These are phyloP conservation scores for Pleurotus platypus DNA, from an alignment of 768 basidiomycete species.

Conservation along the genomic window DNA sequence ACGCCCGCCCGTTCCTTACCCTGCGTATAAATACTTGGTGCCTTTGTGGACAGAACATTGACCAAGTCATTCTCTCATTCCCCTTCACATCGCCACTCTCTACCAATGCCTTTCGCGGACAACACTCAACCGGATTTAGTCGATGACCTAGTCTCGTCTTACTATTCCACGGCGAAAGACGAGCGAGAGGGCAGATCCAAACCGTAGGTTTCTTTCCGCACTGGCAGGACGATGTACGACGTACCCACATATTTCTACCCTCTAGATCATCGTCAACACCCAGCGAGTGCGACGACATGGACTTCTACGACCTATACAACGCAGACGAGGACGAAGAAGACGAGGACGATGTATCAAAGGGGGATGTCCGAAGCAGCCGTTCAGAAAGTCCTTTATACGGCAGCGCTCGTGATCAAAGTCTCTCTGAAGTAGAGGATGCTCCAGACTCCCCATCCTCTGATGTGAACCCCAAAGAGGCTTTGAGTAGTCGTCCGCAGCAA, in stretches of 20 bases:
- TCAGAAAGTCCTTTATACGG: background rate
- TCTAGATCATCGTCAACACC: background rate
- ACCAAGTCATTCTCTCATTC: background rate
- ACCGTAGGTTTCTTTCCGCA: background rate
- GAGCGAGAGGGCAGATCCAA: slow-evolving; percentile 1
- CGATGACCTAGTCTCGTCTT: slow-evolving; percentile 4
- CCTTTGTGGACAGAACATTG: background rate
- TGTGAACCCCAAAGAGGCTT: no score
- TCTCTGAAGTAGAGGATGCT: no score
- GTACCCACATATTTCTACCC: background rate
- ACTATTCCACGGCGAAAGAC: background rate
- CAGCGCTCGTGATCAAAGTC: no score
- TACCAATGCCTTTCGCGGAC: background rate
- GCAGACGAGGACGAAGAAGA: background rate
- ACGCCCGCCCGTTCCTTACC: background rate
- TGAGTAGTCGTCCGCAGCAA: no score
- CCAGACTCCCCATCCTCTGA: no score
- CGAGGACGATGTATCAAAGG: background rate
- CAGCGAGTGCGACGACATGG: slow-evolving; percentile 2
- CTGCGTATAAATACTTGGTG: background rate
- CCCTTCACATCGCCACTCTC: background rate
- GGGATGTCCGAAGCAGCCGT: background rate
- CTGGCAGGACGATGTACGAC: no score
- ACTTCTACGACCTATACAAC: slow-evolving; percentile 1
- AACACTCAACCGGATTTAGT: background rate